A percentile compares a stretch with the other conserved stretches of the same genome.
phyloP scores from a whole-genome alignment of 2,329 filamentous ascomycete species.

The Fusarium chlamydosporum region DNA sequence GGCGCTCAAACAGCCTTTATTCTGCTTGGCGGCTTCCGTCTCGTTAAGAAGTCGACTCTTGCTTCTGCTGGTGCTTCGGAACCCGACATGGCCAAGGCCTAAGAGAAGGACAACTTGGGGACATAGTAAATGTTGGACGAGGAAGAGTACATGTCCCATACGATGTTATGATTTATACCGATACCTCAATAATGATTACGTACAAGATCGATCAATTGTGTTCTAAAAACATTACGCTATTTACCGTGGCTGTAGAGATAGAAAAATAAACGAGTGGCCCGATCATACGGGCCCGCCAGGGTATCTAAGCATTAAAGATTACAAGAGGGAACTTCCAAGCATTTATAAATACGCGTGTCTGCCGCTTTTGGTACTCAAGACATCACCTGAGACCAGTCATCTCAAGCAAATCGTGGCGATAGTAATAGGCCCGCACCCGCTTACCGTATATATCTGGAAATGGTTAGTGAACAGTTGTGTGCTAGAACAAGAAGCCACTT shows the following conservation, averaged over 20 bases:
- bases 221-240: neutral
- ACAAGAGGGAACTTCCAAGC: slow-evolving; percentile 37
- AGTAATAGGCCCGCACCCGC: slow-evolving; percentile 79
- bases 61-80: slow-evolving; percentile 24
- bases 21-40: slow-evolving; percentile 60
- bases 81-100: slow-evolving; percentile 45
- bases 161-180: slow-evolving; percentile 18
- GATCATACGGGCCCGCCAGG: neutral
- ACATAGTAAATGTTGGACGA: neutral
- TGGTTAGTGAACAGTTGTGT: slow-evolving; percentile 7
- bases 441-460: slow-evolving; percentile 81
- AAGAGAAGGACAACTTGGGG: neutral
- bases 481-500: slow-evolving; percentile 71
- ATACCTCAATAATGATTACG: slow-evolving; percentile 11
- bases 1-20: slow-evolving; percentile 61
- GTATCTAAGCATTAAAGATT: slow-evolving; percentile 22
- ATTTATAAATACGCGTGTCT: neutral
- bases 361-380: neutral
- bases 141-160: neutral
- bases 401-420: slow-evolving; percentile 78
- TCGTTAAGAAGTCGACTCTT: slow-evolving; percentile 64
- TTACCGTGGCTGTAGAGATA: neutral
- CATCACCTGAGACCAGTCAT: slow-evolving; percentile 52
- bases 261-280: neutral
- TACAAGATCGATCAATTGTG: neutral